Conservation (phyloP, 23 red algal genomes). For the Rhodosorus marinus region DNA sequence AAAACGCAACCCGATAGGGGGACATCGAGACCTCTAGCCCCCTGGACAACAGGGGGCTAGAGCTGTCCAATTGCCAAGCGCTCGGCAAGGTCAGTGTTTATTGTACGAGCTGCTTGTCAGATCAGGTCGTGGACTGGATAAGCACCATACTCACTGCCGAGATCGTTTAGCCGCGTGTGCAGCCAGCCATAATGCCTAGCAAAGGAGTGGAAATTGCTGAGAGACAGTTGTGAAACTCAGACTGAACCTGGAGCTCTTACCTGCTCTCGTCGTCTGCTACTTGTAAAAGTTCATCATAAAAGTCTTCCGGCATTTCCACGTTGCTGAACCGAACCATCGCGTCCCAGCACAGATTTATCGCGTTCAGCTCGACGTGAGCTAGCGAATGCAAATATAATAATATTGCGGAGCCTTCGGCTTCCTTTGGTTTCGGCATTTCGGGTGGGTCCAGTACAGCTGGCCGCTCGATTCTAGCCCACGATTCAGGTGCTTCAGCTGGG, state of each 20-base stretch:
- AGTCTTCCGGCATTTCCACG: neutral
- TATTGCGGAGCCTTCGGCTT: too few species aligned
- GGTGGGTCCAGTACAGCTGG: too few species aligned
- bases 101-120: conserved; percentile 29
- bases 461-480: too few species aligned
- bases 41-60: too few species aligned
- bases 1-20: too few species aligned
- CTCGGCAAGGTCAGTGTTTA: conserved; percentile 6
- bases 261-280: conserved; percentile 48
- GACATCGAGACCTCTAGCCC: conserved; percentile 50
- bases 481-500: too few species aligned
- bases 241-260: too few species aligned
- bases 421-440: too few species aligned
- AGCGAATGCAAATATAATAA: conserved; percentile 40
- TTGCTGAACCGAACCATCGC: conserved; percentile 33
- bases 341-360: conserved; percentile 56
- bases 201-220: too few species aligned
- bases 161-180: conserved; percentile 12
- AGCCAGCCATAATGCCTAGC: conserved; percentile 38
- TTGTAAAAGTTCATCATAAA: conserved; percentile 31
- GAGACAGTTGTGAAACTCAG: too few species aligned
- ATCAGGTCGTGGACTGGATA: conserved; percentile 47
- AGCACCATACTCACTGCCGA: conserved; percentile 36
- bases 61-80: conserved; percentile 45
- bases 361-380: conserved; percentile 66